These are phyloP conservation scores for Hypoxylon sp. DNA, from an alignment of 2,329 filamentous ascomycete species.

Conservation along the genomic window DNA sequence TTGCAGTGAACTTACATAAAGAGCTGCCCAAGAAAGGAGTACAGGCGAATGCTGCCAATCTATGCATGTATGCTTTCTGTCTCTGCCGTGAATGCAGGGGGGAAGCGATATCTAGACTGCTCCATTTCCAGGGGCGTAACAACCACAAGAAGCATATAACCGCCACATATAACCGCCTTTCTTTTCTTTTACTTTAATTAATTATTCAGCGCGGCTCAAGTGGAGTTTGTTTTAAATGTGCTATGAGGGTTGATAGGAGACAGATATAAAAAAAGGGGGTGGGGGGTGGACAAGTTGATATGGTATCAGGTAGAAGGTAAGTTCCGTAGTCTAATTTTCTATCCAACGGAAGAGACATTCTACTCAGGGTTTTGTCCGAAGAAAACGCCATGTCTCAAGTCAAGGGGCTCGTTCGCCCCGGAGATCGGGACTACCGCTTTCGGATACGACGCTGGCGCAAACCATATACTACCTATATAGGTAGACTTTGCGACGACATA, in stretches of 20 bases:
- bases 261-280: neutral
- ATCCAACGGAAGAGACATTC: constrained; percentile 28
- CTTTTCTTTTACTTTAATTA: no score
- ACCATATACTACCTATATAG: no score
- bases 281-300: neutral
- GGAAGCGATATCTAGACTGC: constrained; percentile 1
- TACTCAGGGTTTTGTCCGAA: constrained; percentile 33
- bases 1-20: constrained; percentile 3
- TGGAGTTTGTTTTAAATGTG: constrained; percentile 34
- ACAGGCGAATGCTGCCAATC: constrained; percentile 17
- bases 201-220: constrained; percentile 36
- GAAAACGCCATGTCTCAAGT: constrained; percentile 31
- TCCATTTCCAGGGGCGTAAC: constrained; percentile 20
- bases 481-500: no score
- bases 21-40: neutral
- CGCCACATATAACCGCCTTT: constrained; percentile 35
- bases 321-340: constrained; percentile 6
- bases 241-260: no score
- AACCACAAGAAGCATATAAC: constrained; percentile 31
- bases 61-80: no score
- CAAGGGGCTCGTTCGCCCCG: constrained; percentile 25
- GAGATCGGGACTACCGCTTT: constrained; percentile 27
- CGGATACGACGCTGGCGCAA: constrained; percentile 1
- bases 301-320: constrained; percentile 1
- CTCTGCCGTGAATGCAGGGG: constrained; percentile 13